Conservation (phyloP, 305 asterid species). For the Rubia tinctorum region DNA sequence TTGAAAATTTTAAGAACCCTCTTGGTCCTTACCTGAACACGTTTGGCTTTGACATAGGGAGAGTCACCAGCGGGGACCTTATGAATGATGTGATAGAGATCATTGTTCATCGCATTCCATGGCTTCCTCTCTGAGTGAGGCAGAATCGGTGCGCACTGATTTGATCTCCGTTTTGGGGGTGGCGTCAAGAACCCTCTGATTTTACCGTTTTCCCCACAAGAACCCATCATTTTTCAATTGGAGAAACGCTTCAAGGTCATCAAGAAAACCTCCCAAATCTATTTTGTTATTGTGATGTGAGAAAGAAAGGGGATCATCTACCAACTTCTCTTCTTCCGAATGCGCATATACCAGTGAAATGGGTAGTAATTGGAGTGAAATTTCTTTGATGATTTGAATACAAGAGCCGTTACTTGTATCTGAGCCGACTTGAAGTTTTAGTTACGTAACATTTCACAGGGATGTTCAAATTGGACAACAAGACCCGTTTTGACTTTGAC, state of each 20-base stretch:
- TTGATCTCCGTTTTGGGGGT: slow-evolving; percentile 47
- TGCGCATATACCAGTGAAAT: background rate
- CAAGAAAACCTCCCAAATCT: background rate
- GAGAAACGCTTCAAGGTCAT: background rate
- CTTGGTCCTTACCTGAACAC: slow-evolving; percentile 58
- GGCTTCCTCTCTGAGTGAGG: slow-evolving; percentile 54
- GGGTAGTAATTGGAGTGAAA: too few relatives aligned
- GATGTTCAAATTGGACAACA: too few relatives aligned
- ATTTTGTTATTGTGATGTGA: background rate
- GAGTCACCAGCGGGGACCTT: slow-evolving; percentile 89
- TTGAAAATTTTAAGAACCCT: background rate
- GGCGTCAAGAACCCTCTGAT: slow-evolving; percentile 75
- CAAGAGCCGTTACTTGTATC: background rate
- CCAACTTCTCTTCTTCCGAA: background rate
- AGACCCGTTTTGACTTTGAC: too few relatives aligned
- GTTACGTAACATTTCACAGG: too few relatives aligned
- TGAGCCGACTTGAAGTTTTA: background rate
- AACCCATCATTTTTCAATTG: slow-evolving; percentile 16
- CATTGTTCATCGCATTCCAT: slow-evolving; percentile 30
- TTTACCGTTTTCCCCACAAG: slow-evolving; percentile 12
- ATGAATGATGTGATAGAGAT: slow-evolving; percentile 57
- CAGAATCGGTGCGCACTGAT: slow-evolving; percentile 30
- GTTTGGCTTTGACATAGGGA: slow-evolving; percentile 85
- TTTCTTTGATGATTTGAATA: background rate
- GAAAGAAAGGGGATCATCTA: background rate